Base-by-base conservation (phyloP, 768 basidiomycete genomes). In the Chalciporus sphaerocephalus region DNA sequence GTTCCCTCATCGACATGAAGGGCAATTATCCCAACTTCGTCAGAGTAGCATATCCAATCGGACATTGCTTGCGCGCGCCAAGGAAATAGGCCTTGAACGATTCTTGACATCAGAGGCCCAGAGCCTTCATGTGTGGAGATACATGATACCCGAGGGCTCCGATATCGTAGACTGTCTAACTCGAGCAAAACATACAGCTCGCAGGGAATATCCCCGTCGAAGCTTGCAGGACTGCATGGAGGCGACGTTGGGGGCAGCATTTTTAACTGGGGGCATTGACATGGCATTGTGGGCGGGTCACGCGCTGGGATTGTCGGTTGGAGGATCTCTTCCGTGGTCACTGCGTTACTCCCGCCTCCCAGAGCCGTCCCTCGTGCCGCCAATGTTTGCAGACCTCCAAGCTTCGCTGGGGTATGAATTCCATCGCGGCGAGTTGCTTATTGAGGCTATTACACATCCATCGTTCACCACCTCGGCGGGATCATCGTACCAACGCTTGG, bases 141-240 rank as follows among this genome's bases (percentile, higher is more conserved):
- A 80, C 43, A 68, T 70, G 6, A 56, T 75, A 30, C 52, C 72
- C 1, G 64, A 64, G 13, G 58, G 66, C 2, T 70, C 71, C 9
- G 69, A 70, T 15, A 59, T 64, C n/a, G 62, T 64, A 24, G 57
- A 63, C 35, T 55, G 52, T 20, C 50, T 67, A 27, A 28, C 34
- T 5, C 65, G 47, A 36, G 66, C 55, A 16, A 61, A 32, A 18
- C 63, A 67, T 24, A 39, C 35, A 35, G 70, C 71, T n/a, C 52
- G 42, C 42, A 74, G 84, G 27, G 64, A 65, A 28, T 78, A 82
- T 46, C 79, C 84, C 4, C 74, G 87, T 21, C 68, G 88, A 45
- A 82, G 85, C 55, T 64, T 94, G 51, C 87, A 90, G 57, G 92
- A 94, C 57, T 91, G 86, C 58, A 87, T 92, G 81, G 92, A 94